Evolutionary conservation across 2,329 filamentous ascomycete species (phyloP), one percentile per base, ranked within the genome.

Genomic region (Microascus cirrosus): DNA sequence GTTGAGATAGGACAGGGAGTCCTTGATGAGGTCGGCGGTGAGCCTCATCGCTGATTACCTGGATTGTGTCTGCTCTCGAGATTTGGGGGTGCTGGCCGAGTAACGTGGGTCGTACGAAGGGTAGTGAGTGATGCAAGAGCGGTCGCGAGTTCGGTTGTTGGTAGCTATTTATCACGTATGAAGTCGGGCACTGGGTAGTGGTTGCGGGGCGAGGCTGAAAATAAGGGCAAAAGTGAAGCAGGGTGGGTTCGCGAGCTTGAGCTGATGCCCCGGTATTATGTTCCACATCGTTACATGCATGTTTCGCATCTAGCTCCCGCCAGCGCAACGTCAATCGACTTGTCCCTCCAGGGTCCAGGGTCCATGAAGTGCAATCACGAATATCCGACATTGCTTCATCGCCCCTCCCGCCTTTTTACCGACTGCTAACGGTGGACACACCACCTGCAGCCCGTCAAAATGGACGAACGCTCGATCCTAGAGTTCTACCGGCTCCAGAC

Each of bases 1-100:
- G 77, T 97, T 99, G 76, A 97, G 88, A 81, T 96, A 99, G 73
- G 93, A 96, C 65, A 96, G 87, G 70, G 94, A 96, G 74, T 84
- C 86, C 74, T 90, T 84, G 77, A 99, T 95, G 69, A 97, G 85
- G 74, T 97, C 94, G 65, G 90, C 86, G 62, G 93, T 96, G 77
- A 99, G 85, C 81, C 93, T 87, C 94, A 99, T 97, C 64, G 70
- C 77, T 65, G 42, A 48, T 59, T 63, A 59, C 58, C 56, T 59
- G 42, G 52, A 20, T 6, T 13, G 22, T 50, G n/a, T 22, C 20
- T 22, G 45, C 22, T 48, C n/a, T 50, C 6, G 8, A 12, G 6
- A 11, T 50, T 18, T 18, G 39, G 36, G 3, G 18, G 36, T 39
- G 36, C 3, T 12, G 18, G 24, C 24, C 15, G 34, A 36, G 25